Evolutionary conservation across 2,329 filamentous ascomycete species (phyloP), one percentile per base, ranked within the genome.

Genomic region (Phialocephala subalpina): DNA sequence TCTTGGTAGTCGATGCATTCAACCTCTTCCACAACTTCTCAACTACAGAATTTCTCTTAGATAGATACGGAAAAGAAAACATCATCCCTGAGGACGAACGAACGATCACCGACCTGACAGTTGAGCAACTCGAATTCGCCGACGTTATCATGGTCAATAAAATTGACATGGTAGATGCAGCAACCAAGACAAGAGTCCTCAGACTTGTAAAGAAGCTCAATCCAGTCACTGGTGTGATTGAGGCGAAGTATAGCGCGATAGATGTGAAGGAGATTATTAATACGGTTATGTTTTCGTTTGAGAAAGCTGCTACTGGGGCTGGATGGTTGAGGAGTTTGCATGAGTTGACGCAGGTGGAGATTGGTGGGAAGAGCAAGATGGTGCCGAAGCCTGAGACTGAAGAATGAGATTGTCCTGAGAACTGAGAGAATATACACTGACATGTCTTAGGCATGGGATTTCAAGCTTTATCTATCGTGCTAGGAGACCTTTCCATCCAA

Each of bases 91-190:
- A 93, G 69, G 91, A 93, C 66, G 90, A 93, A 70, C 81, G 90
- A 0, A 92, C 89, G 0, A 90, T 93, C 2, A 92, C 90, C 0
- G 90, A 93, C 70, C 82, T 93, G 0, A 91, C 92, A 84, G 89
- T 92, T 0, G 90, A 93, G 70, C 90, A 93, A 73, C 91, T 93
- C 66, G 91, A 93, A 77, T 93, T 93, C 71, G 90, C 90, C 0
- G 90, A 93, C 69, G 89, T 92, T 7, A 83, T 93, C 16, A 82
- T 92, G 3, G 78, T 92, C 22, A 93, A 93, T 78, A 93, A 93
- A 80, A 73, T 82, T 7, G 72, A 78, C 14, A 56, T 58, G 22
- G 55, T 70, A 3, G 77, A 82, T 47, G 75, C 78, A 5, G 78
- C 73, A 22, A 83, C 80, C 0, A 80, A 82, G 20, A 72, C 77